Base-by-base conservation (phyloP, 2,329 filamentous ascomycete species). In the Xylariaceae sp. region DNA sequence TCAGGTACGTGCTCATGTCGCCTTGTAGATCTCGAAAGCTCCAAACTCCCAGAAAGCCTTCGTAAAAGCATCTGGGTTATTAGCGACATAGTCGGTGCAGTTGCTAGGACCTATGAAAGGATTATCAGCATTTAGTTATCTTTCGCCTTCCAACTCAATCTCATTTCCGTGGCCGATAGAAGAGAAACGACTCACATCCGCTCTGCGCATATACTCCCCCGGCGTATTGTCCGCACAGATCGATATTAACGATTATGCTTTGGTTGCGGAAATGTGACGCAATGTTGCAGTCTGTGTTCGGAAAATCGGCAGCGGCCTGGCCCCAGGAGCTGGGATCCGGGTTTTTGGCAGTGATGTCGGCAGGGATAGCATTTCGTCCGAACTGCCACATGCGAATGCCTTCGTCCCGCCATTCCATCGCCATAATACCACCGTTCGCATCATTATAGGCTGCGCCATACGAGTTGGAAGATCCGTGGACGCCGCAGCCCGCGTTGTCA, bases 351-450 rank as follows among this genome's bases (percentile, higher is more conserved):
- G 72, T 68, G 55, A 89, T 79, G 61, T 86, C 82, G 11, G 61
- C 42, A 1, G 83, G 83, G 11, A 84, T 73, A 1, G 65, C 65
- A 39, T 62, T 63, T 20, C 81, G 73, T 0, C 67, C 69, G 60
- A 85, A 87, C 72, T 83, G 80, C 85, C 84, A 87, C 61, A 83
- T 74, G 21, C 85, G 78, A 59, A 88, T 86, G 1, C 85, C 85
- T 16, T 76, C 82, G 13, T 75, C 63, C 16, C 84, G 79, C 71
- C 83, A 81, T 68, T 88, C 84, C 58, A 87, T 71, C 7, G 83
- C 84, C 65, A 86, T 81, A 49, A 85, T 63, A 29, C 83, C 84
- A 33, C 84, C 85, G 8, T 80, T 78, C 10, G 68, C 72, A 1
- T 67, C 61, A 65, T 87, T 87, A 67, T 81, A 81, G 2, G 61